Evolutionary conservation across 2,329 filamentous ascomycete species (phyloP).

Genomic region (Aspergillus ruber): DNA sequence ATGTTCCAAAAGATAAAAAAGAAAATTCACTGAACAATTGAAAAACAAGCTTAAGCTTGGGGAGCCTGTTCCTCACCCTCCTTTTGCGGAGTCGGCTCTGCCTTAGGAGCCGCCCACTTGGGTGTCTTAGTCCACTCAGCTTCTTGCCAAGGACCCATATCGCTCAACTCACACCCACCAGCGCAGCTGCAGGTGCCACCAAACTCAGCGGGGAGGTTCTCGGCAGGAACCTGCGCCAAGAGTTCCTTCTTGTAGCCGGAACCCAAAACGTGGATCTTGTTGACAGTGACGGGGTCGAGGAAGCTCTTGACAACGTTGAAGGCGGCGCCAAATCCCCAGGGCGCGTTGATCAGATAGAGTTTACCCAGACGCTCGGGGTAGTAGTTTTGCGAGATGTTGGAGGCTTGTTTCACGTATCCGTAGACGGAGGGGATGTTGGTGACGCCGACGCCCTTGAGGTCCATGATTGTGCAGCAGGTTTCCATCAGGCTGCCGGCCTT

Average conservation of each 20-base stretch:
- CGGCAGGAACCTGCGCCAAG: conserved; percentile 72
- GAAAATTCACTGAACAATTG: conserved; percentile 3
- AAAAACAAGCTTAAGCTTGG: conserved; percentile 9
- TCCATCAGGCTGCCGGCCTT: conserved; percentile 85
- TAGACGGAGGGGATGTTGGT: conserved; percentile 77
- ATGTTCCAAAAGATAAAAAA: conserved; percentile 12
- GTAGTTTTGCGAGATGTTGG: conserved; percentile 93
- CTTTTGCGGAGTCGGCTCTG: conserved; percentile 21
- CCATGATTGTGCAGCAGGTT: conserved; percentile 98
- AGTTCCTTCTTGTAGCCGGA: conserved; percentile 76
- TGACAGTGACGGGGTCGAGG: conserved; percentile 91
- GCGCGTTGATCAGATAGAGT: conserved; percentile 96
- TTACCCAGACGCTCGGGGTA: conserved; percentile 95
- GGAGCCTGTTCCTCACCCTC: conserved; percentile 19
- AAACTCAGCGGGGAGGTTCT: conserved; percentile 83
- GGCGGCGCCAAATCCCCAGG: conserved; percentile 85
- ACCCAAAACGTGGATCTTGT: conserved; percentile 91
- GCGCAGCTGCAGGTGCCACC: conserved; percentile 77
- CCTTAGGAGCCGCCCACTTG: conserved; percentile 36
- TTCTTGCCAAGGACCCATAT: conserved; percentile 77
- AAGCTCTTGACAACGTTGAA: conserved; percentile 87
- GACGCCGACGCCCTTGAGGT: conserved; percentile 88
- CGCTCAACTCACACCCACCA: conserved; percentile 78
- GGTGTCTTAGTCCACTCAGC: conserved; percentile 38
- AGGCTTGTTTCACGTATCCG: conserved; percentile 77